These are phyloP conservation scores for Arabidopsis suecica DNA, from an alignment of 345 rosid genomes.

Conservation along the genomic window DNA sequence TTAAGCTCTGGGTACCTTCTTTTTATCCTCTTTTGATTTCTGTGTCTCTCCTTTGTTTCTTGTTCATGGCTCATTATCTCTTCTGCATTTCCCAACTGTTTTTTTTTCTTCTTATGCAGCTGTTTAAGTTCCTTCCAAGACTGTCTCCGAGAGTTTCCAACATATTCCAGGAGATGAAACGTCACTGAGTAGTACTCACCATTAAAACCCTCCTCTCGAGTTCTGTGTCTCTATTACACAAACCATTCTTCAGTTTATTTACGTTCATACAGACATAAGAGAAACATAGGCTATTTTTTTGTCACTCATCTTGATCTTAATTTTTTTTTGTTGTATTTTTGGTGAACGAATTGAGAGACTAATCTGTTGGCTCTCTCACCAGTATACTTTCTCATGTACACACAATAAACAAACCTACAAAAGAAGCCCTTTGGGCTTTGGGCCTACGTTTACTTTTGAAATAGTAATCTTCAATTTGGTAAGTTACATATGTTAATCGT, in stretches of 20 bases:
- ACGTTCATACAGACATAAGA: constrained; percentile 20
- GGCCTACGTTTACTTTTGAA: constrained; percentile 22
- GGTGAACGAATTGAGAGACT: constrained; percentile 28
- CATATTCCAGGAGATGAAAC: constrained; percentile 80
- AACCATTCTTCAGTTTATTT: constrained; percentile 28
- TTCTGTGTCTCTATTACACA: constrained; percentile 25
- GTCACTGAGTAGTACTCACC: constrained; percentile 59
- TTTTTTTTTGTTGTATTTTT: neutral
- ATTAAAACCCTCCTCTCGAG: constrained; percentile 32
- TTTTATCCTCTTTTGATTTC: neutral
- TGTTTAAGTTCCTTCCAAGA: constrained; percentile 86
- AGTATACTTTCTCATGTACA: constrained; percentile 29
- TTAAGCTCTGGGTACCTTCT: constrained; percentile 87
- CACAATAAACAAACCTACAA: constrained; percentile 41
- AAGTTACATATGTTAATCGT: neutral
- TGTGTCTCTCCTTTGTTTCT: neutral
- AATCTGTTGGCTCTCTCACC: constrained; percentile 22
- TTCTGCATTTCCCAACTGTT: neutral
- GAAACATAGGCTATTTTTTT: constrained; percentile 40
- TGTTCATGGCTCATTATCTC: constrained; percentile 7
- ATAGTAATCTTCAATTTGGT: constrained; percentile 2
- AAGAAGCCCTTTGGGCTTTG: constrained; percentile 24
- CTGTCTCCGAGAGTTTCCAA: constrained; percentile 77
- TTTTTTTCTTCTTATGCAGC: constrained; percentile 47
- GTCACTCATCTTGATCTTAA: constrained; percentile 9